These are phyloP conservation scores for Phytophthora uliginosa DNA, from an alignment of 352 stramenopile species.

Conservation along the genomic window DNA sequence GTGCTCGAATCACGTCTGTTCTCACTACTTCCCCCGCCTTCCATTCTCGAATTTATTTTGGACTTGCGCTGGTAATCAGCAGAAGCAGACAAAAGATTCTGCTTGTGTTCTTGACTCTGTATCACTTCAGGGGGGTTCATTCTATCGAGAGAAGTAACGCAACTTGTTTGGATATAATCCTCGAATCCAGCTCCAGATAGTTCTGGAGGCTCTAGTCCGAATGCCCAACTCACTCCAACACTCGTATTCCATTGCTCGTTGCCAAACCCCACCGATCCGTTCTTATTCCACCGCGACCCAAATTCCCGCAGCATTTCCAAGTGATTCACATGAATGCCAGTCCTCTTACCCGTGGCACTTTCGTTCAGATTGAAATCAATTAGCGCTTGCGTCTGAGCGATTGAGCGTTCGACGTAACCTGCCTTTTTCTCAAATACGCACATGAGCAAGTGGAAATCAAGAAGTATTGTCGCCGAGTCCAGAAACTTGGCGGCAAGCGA, in stretches of 20 bases:
- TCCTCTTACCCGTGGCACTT: background rate
- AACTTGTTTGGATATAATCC: slow-evolving; percentile 27
- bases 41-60: background rate
- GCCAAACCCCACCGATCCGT: slow-evolving; percentile 34
- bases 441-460: slow-evolving; percentile 66
- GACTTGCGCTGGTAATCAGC: slow-evolving; percentile 29
- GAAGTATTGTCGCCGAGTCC: slow-evolving; percentile 33
- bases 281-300: slow-evolving; percentile 42
- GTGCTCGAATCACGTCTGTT: background rate
- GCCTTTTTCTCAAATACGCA: slow-evolving; percentile 62
- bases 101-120: slow-evolving; percentile 43
- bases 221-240: background rate
- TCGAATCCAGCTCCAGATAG: slow-evolving; percentile 21
- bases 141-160: slow-evolving; percentile 21
- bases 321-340: slow-evolving; percentile 20
- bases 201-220: slow-evolving; percentile 16
- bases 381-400: slow-evolving; percentile 77
- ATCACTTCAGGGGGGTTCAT: slow-evolving; percentile 50
- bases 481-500: background rate
- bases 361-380: slow-evolving; percentile 57
- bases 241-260: slow-evolving; percentile 17
- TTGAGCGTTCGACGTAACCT: slow-evolving; percentile 68
- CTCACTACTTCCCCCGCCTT: background rate
- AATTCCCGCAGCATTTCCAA: slow-evolving; percentile 43
- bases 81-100: slow-evolving; percentile 49